Conservation (phyloP, 306 rosid genomes). For the Psophocarpus tetragonolobus region DNA sequence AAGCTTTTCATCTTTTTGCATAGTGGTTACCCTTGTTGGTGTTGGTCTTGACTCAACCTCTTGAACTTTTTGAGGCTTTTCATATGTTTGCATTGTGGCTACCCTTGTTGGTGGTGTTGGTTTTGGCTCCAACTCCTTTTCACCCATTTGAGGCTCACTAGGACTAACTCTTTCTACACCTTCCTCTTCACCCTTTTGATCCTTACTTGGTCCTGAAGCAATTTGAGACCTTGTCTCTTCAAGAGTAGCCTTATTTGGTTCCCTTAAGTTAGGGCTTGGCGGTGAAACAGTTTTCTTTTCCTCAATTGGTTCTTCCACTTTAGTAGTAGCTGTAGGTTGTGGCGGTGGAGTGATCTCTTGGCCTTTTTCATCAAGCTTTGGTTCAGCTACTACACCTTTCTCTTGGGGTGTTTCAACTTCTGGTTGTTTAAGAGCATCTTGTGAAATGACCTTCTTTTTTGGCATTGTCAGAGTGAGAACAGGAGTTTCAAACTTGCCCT, state of each 20-base stretch:
- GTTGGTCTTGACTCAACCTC: not conserved
- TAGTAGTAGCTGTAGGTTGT: not conserved
- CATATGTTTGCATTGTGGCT: slow-evolving; percentile 7
- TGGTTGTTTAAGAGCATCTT: slow-evolving; percentile 23
- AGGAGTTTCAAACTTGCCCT: slow-evolving; percentile 39
- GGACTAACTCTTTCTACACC: not conserved
- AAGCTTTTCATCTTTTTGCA: not conserved
- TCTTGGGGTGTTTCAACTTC: slow-evolving; percentile 33
- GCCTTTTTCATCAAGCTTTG: not conserved
- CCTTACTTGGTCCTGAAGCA: slow-evolving; percentile 4
- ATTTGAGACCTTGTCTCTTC: slow-evolving; percentile 21
- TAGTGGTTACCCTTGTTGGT: not conserved
- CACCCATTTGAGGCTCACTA: not conserved
- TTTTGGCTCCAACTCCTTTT: slow-evolving; percentile 32
- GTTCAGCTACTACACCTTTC: not conserved
- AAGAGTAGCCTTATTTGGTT: not conserved
- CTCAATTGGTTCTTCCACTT: slow-evolving; percentile 12
- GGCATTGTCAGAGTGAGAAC: slow-evolving; percentile 54
- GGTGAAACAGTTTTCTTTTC: slow-evolving; percentile 34
- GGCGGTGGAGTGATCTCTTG: slow-evolving; percentile 20
- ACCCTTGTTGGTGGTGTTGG: not conserved
- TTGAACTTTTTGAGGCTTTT: slow-evolving; percentile 6
- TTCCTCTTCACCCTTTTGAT: slow-evolving; percentile 23
- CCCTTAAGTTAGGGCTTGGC: slow-evolving; percentile 6
- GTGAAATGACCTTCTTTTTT: slow-evolving; percentile 41